phyloP scores from a whole-genome alignment of 2,329 filamentous ascomycete species.

The Zalaria sp. region DNA sequence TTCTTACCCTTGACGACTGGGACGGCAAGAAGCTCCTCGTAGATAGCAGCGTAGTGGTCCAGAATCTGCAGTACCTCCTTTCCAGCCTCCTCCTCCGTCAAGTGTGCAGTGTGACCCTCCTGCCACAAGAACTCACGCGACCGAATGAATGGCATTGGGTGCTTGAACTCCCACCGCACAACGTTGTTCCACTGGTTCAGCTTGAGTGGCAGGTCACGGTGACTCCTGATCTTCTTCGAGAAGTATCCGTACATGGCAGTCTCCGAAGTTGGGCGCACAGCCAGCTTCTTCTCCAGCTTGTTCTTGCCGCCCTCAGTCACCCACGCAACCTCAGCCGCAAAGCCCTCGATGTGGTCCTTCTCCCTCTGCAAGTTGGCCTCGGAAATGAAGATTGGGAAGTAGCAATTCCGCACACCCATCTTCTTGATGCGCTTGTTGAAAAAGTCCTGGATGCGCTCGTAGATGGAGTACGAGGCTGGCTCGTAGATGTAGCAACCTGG shows the following conservation, averaged over 20 bases:
- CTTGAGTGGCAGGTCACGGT: slow-evolving; percentile 84
- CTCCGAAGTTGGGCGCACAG: slow-evolving; percentile 55
- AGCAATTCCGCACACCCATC: slow-evolving; percentile 87
- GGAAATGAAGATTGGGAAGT: slow-evolving; percentile 92
- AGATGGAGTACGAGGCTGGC: slow-evolving; percentile 52
- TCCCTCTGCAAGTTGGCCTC: slow-evolving; percentile 73
- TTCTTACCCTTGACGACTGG: slow-evolving; percentile 88
- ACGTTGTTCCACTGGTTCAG: slow-evolving; percentile 98
- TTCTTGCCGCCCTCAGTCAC: slow-evolving; percentile 84
- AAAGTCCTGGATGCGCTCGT: slow-evolving; percentile 49
- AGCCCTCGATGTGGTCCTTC: slow-evolving; percentile 97
- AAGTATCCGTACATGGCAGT: slow-evolving; percentile 95
- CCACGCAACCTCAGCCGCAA: slow-evolving; percentile 84
- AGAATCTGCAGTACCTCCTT: slow-evolving; percentile 87
- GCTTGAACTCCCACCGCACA: slow-evolving; percentile 95
- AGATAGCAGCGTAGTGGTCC: slow-evolving; percentile 81
- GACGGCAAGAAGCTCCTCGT: slow-evolving; percentile 85
- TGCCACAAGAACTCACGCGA: slow-evolving; percentile 97
- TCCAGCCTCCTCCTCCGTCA: slow-evolving; percentile 68
- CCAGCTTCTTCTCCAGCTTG: slow-evolving; percentile 70
- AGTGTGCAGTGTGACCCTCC: slow-evolving; percentile 85
- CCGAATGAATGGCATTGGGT: slow-evolving; percentile 70
- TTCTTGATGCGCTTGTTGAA: slow-evolving; percentile 62
- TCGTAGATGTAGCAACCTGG: slow-evolving; percentile 94
- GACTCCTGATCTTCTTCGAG: slow-evolving; percentile 90